Evolutionary conservation across 2,329 filamentous ascomycete species (phyloP), one percentile per base, ranked within the genome.

Genomic region (Laburnicola sp.): DNA sequence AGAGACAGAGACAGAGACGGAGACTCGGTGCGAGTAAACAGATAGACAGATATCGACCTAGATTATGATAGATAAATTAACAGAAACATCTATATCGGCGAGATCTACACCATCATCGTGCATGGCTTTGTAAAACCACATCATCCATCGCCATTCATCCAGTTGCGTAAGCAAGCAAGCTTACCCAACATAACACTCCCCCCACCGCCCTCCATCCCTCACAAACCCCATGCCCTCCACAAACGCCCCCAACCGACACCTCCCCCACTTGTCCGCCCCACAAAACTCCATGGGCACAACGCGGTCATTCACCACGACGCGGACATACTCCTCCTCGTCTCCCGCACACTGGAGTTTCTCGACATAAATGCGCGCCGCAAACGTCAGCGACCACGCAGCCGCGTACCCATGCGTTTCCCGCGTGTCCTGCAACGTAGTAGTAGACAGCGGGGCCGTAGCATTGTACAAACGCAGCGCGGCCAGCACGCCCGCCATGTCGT

Each of bases 231-330:
- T 75, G 57, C 88, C 89, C 27, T 88, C 76, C 10, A 97, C 81
- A 72, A 93, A 96, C 8, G 78, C 80, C 55, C 77, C 75, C 53
- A 95, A 68, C 55, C 68, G 81, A 70, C 92, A 97, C 27, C 88
- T 79, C 2, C 91, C 91, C 45, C 86, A 71, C 42, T 72, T 64
- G 72, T 96, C 91, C 3, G 80, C 86, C 8, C 78, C 80, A 71
- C 92, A 97, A 42, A 80, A 85, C 58, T 82, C 76, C 49, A 96
- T 72, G 8, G 85, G 84, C 51, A 92, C 78, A 2, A 96, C 89
- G 23, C 89, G 82, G 65, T 95, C 91, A 72, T 97, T 96, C 31
- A 97, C 77, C 52, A 97, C 74, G 3, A 95, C 79, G 32, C 92
- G 81, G 8, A 97, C 89, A 45, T 87, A 77, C 70, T 94, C 88